These are phyloP conservation scores for Gentiana macrophylla DNA, from an alignment of 257 asterid species.

Conservation along the genomic window DNA sequence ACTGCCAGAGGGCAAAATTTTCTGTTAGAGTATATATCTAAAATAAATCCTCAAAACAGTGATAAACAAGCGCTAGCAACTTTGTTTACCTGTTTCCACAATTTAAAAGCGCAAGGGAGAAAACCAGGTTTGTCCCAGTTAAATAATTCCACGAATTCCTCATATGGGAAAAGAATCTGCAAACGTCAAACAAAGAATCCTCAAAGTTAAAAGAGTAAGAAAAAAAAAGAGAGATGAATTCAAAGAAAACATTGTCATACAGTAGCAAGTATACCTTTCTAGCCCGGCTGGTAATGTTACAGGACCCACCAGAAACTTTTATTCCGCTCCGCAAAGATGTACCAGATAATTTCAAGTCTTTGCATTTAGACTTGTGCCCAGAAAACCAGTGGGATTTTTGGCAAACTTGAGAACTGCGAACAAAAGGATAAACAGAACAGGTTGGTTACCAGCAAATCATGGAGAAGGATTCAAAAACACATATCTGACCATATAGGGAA, in stretches of 20 bases:
- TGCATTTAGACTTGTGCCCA: slow-evolving; percentile 69
- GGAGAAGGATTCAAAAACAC: slow-evolving; percentile 1
- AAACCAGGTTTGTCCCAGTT: slow-evolving; percentile 64
- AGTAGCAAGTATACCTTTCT: slow-evolving; percentile 30
- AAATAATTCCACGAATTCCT: slow-evolving; percentile 64
- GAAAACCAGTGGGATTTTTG: slow-evolving; percentile 74
- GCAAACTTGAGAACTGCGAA: slow-evolving; percentile 64
- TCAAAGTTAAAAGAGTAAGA: slow-evolving; percentile 7
- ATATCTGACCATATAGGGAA: neutral
- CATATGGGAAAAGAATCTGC: slow-evolving; percentile 88
- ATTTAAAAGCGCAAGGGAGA: slow-evolving; percentile 89
- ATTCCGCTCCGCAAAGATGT: slow-evolving; percentile 31
- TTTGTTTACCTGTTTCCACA: slow-evolving; percentile 82
- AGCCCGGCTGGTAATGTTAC: slow-evolving; percentile 30
- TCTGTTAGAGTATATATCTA: slow-evolving; percentile 2
- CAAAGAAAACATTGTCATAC: neutral
- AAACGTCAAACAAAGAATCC: slow-evolving; percentile 13
- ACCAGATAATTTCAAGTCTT: slow-evolving; percentile 29
- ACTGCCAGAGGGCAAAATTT: slow-evolving; percentile 35
- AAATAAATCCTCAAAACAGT: slow-evolving; percentile 2
- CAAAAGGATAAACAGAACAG: slow-evolving; percentile 1
- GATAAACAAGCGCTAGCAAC: neutral
- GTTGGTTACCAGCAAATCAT: neutral
- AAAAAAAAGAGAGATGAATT: neutral
- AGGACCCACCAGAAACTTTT: slow-evolving; percentile 29